Conservation (phyloP, 1,284 basidiomycete genomes). For the Grifola frondosa region DNA sequence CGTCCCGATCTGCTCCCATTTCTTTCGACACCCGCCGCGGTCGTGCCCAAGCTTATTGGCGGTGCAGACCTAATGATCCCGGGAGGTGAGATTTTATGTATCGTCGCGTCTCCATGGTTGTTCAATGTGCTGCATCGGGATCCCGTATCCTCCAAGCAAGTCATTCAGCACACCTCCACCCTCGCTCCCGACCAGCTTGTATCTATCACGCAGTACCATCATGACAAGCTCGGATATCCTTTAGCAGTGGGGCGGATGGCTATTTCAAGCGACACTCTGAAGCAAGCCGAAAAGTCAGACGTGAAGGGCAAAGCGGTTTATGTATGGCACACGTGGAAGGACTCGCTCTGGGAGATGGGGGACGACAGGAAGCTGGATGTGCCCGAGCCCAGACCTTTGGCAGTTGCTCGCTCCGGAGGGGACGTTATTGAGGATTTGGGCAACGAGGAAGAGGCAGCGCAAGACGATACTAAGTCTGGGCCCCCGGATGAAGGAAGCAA, state of each 20-base stretch:
- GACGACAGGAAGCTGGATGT: conserved; percentile 53
- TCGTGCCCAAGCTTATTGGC: conserved; percentile 61
- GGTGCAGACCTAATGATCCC: conserved; percentile 82
- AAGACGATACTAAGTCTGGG: neutral
- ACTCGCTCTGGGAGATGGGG: conserved; percentile 70
- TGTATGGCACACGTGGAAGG: conserved; percentile 70
- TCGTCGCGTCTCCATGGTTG: neutral
- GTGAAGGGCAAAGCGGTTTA: conserved; percentile 75
- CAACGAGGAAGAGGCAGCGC: neutral
- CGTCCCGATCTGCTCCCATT: conserved; percentile 60
- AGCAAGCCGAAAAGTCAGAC: conserved; percentile 34
- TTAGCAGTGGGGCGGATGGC: conserved; percentile 74
- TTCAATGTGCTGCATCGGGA: conserved; percentile 2
- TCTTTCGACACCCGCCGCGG: conserved; percentile 62
- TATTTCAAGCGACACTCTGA: conserved; percentile 46
- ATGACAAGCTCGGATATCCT: conserved; percentile 44
- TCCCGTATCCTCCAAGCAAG: conserved; percentile 40
- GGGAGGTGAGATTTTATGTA: conserved; percentile 51
- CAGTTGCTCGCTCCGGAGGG: neutral
- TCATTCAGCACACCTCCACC: conserved; percentile 49
- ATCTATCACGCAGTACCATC: conserved; percentile 52
- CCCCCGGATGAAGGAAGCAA: neutral
- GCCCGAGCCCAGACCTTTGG: conserved; percentile 39
- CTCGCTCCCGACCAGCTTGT: conserved; percentile 54
- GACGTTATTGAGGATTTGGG: neutral